Evolutionary conservation across 2,329 filamentous ascomycete genomes (phyloP), one percentile per base, ranked within the genome.

Genomic region (Chaetoscypha palmicola): DNA sequence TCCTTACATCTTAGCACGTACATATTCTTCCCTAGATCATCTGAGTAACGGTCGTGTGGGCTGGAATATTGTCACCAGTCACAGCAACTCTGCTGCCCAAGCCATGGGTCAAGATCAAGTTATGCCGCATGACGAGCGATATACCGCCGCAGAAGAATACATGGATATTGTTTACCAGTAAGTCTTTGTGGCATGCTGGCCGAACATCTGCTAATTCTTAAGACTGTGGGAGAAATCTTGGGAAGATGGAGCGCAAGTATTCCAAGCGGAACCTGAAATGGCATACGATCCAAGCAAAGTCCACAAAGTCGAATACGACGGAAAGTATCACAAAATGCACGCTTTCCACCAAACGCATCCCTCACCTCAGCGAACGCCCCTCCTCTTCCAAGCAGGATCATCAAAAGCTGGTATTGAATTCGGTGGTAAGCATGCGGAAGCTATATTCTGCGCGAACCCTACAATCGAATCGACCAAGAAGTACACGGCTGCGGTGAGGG

Each of bases 351-450:
- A 83, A 52, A 28, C 19, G 4, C 47, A 49, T 14, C 47, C 47
- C 14, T 49, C 47, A 66, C 46, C 47, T 8, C 46, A 51, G 34
- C 31, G 49, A n/a, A 49, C 46, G 11, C 49, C 46, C 1, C 21
- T 49, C 4, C 32, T 51, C 10, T 49, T 86, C 2, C 81, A 86
- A 60, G 82, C 82, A 0, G 81, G 82, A 0, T 80, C 80, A 0
- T 82, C 77, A 0, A 74, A 70, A 39, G 72, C 79, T 0, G 81
- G 82, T 1, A 83, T 82, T 59, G 61, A 65, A 0, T 86, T 86
- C 52, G 80, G 79, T 0, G 77, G 79, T 0, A 74, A 80, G 52
- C 79, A 86, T 56, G 81, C 81, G 0, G 82, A 86, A 57, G 80
- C 74, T 2, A 79, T 86, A 36, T 86, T 86, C 52, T 74, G 82